Evolutionary conservation across 2,329 filamentous ascomycete species (phyloP).

Genomic region (Cladosporium sp.): DNA sequence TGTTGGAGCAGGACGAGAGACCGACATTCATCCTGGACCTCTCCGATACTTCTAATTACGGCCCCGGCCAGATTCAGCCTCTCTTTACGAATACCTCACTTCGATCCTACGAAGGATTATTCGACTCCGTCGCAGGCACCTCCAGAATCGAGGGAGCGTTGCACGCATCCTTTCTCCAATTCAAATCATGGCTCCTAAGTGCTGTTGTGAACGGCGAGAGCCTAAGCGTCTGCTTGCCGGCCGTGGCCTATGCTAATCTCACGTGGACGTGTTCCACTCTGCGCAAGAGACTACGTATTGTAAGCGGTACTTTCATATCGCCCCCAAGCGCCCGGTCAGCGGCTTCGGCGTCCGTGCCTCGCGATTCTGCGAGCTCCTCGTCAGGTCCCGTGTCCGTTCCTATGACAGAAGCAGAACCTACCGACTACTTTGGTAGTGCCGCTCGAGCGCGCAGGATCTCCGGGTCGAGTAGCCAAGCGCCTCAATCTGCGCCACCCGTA

Average conservation of each 20-base stretch:
- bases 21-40: constrained; percentile 72
- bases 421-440: constrained; percentile 25
- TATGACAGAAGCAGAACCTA: constrained; percentile 15
- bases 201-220: constrained; percentile 48
- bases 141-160: constrained; percentile 31
- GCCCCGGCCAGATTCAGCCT: constrained; percentile 51
- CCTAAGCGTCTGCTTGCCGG: constrained; percentile 48
- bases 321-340: constrained; percentile 16
- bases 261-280: constrained; percentile 67
- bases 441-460: not conserved
- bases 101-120: constrained; percentile 49
- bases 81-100: constrained; percentile 65
- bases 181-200: constrained; percentile 64
- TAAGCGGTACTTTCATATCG: constrained; percentile 47
- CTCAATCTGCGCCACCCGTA: not conserved
- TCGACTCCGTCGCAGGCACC: constrained; percentile 52
- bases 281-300: constrained; percentile 60
- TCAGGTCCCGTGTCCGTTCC: not conserved
- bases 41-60: constrained; percentile 50
- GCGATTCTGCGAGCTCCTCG: constrained; percentile 2
- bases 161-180: constrained; percentile 51
- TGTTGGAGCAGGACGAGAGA: constrained; percentile 69
- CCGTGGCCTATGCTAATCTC: constrained; percentile 57
- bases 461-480: not conserved
- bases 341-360: constrained; percentile 23